A percentile compares a stretch with the other conserved stretches of the same genome.
Evolutionary conservation across 768 basidiomycete genomes (phyloP).

Genomic region (Podaxis mareebaensis): DNA sequence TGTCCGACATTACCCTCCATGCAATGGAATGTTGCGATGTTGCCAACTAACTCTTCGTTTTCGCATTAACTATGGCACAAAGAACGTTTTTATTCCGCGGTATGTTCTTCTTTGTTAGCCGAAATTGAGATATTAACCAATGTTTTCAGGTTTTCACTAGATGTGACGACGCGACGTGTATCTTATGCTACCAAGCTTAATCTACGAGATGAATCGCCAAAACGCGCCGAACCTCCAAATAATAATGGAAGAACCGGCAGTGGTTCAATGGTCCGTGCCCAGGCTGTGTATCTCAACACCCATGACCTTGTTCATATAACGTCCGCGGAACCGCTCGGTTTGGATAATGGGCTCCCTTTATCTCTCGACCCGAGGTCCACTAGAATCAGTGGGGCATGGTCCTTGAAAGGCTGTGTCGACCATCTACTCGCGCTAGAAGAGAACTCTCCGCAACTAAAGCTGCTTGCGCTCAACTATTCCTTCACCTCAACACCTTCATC

Average conservation of each 20-base stretch:
- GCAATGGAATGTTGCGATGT: conserved; percentile 87
- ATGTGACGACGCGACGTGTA: conserved; percentile 21
- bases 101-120: conserved; percentile 5
- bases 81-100: conserved; percentile 24
- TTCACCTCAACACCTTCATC: not conserved
- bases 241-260: not conserved
- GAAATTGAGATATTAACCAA: conserved; percentile 25
- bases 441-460: not conserved
- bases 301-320: not conserved
- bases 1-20: conserved; percentile 22
- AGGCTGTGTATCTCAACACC: not conserved
- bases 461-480: too few species aligned
- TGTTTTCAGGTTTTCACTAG: conserved; percentile 26
- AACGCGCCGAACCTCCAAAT: not conserved
- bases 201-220: not conserved
- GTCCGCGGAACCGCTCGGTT: not conserved
- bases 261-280: not conserved
- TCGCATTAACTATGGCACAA: conserved; percentile 35
- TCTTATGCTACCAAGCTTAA: conserved; percentile 21
- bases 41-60: conserved; percentile 52
- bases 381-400: not conserved
- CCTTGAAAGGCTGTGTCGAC: not conserved
- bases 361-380: not conserved
- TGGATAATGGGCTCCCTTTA: not conserved
- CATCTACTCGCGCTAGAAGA: not conserved